Conservation (phyloP, 1,284 basidiomycete genomes). For the Leccinum insolens region DNA sequence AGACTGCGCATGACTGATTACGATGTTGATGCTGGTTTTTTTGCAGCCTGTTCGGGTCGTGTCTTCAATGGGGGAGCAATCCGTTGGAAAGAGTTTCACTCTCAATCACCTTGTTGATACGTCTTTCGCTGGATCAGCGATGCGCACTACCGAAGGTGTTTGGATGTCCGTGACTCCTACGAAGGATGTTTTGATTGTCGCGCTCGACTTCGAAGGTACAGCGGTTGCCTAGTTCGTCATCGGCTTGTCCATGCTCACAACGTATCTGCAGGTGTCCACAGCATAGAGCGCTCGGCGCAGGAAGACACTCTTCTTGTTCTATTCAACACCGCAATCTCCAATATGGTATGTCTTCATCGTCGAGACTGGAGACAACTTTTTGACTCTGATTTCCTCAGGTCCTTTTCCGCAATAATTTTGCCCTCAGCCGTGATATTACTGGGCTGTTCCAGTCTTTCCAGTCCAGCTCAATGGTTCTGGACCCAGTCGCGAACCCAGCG, state of each 20-base stretch:
- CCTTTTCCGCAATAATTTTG: slow-evolving; percentile 67
- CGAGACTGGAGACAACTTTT: neutral
- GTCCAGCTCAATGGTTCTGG: slow-evolving; percentile 57
- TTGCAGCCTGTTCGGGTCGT: too few species aligned
- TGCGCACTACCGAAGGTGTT: too few species aligned
- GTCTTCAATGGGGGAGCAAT: too few species aligned
- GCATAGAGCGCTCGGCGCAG: slow-evolving; percentile 62
- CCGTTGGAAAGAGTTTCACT: too few species aligned
- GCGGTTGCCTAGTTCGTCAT: neutral
- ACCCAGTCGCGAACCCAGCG: slow-evolving; percentile 57
- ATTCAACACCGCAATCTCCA: slow-evolving; percentile 66
- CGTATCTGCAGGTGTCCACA: slow-evolving; percentile 53
- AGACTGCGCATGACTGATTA: neutral
- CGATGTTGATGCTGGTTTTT: too few species aligned
- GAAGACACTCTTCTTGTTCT: slow-evolving; percentile 64
- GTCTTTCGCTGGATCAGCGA: too few species aligned
- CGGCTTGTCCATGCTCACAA: neutral
- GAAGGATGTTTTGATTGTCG: too few species aligned
- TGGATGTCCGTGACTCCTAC: too few species aligned
- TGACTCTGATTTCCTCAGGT: slow-evolving; percentile 40
- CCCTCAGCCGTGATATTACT: slow-evolving; percentile 58
- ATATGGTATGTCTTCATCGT: slow-evolving; percentile 43
- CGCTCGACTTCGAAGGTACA: slow-evolving; percentile 1
- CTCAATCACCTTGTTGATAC: too few species aligned
- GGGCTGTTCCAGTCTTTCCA: slow-evolving; percentile 68